Conservation (phyloP, 139 green algal species). For the Chara braunii region DNA sequence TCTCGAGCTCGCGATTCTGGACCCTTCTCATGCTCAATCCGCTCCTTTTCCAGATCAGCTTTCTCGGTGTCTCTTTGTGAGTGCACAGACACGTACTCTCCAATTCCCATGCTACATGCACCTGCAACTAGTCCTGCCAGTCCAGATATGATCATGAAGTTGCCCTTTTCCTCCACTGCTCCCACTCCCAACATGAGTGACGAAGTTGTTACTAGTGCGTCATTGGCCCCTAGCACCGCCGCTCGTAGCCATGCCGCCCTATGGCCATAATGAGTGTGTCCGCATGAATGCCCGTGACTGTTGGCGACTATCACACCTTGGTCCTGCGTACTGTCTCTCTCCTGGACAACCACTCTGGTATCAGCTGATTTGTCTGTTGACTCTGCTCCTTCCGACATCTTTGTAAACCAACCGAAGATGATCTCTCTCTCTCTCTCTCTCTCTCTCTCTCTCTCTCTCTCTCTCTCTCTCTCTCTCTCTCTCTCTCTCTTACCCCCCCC, state of each 20-base stretch:
- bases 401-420: too few relatives aligned
- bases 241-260: conserved; percentile 31
- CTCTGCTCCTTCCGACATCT: too few relatives aligned
- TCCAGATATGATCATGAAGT: conserved; percentile 23
- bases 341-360: too few relatives aligned
- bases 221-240: conserved; percentile 34
- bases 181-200: conserved; percentile 34
- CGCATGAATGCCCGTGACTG: too few relatives aligned
- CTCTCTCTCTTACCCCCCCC: too few relatives aligned
- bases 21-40: conserved; percentile 24
- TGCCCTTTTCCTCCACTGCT: conserved; percentile 6
- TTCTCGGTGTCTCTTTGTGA: conserved; percentile 29
- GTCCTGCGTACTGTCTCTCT: too few relatives aligned
- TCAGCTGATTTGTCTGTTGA: too few relatives aligned
- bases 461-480: conserved; percentile 11
- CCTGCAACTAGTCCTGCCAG: conserved; percentile 26
- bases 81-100: conserved; percentile 39
- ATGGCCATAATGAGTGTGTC: conserved; percentile 27
- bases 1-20: conserved; percentile 7
- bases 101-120: conserved; percentile 29
- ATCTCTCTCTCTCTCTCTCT: too few relatives aligned
- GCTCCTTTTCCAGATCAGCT: conserved; percentile 30
- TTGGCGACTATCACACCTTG: too few relatives aligned
- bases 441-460: conserved; percentile 11
- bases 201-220: conserved; percentile 39